These are phyloP conservation scores for Calonectria crousiana DNA, from an alignment of 2,329 filamentous ascomycete genomes.

Conservation along the genomic window DNA sequence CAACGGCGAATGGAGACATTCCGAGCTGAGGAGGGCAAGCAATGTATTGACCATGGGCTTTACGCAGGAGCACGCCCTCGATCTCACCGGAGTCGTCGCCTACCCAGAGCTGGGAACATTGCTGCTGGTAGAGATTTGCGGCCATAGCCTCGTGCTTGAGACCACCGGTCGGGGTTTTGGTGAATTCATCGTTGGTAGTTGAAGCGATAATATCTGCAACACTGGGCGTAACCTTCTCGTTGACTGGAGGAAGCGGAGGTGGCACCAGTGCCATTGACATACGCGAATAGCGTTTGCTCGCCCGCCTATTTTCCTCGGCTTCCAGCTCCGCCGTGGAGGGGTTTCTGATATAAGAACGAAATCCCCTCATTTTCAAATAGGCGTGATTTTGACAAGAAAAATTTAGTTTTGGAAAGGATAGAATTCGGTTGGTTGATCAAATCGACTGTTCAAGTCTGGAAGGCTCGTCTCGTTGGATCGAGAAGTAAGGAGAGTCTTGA, in stretches of 20 bases:
- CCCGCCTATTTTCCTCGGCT: conserved; percentile 30
- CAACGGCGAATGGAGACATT: conserved; percentile 72
- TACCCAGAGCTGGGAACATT: conserved; percentile 81
- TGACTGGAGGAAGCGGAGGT: conserved; percentile 41
- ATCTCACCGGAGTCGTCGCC: conserved; percentile 75
- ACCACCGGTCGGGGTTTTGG: conserved; percentile 71
- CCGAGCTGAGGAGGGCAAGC: conserved; percentile 76
- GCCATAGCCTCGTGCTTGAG: conserved; percentile 88
- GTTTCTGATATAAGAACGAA: conserved; percentile 73
- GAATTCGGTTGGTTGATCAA: background rate
- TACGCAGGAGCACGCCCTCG: conserved; percentile 80
- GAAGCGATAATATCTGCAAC: conserved; percentile 64
- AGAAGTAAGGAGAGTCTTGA: conserved; percentile 8
- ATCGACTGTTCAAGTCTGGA: background rate
- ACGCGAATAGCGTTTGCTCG: conserved; percentile 32
- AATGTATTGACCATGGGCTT: conserved; percentile 76
- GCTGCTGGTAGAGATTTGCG: conserved; percentile 85
- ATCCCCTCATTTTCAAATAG: conserved; percentile 62
- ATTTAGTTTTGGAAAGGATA: background rate
- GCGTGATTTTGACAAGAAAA: background rate
- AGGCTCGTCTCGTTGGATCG: conserved; percentile 8
- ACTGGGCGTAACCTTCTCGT: conserved; percentile 55
- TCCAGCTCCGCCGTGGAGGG: conserved; percentile 38
- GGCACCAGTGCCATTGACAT: conserved; percentile 33
- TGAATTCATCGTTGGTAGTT: conserved; percentile 55